Base-by-base conservation (phyloP, 805 yeast species). In the Nakazawaea siamensis region DNA sequence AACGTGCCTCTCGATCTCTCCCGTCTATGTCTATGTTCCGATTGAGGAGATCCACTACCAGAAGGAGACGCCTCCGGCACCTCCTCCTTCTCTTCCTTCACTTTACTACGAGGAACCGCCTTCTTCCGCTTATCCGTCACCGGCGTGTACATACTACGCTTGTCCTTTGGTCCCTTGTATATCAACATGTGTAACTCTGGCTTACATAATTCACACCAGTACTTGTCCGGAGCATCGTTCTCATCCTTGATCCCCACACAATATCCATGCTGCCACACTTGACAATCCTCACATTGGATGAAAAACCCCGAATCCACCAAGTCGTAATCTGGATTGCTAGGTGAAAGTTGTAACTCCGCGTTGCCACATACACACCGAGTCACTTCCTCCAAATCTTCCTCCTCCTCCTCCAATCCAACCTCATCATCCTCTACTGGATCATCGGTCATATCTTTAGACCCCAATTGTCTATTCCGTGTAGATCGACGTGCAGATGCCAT, bases 201-300 rank as follows among this genome's bases (percentile, higher is more conserved):
- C 43, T 78, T 74, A 61, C 98, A 90, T 44, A 61, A 58, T 54
- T 90, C 98, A 65, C 98, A 90, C 84, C 88, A 86, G 57, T 92
- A 90, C 55, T 84, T 84, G 38, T 90, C 97, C 3, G 97, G 96
- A 2, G 86, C 84, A 33, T 73, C 79, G 11, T 72, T 75, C 42
- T 78, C 85, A 33, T 73, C 76, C 36, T 66, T 66, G 39, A 90
- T 75, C 1, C 96, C 94, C 24, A 90, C 96, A 63, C 98, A 90
- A 58, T 68, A 85, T 2, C 97, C 97, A 55, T 90, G 98, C 57
- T 90, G 98, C 98, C 98, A 90, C 6, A 81, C 95, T 14, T 84
- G 76, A 60, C 98, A 90, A 43, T 71, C 69, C 50, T 92, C 98
- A 66, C 94, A 82, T 50, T 82, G 92, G 45, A 82, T 82, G 51